Evolutionary conservation across 345 rosid species (phyloP), one percentile per base, ranked within the genome.

Genomic region (Ceriops decandra): DNA sequence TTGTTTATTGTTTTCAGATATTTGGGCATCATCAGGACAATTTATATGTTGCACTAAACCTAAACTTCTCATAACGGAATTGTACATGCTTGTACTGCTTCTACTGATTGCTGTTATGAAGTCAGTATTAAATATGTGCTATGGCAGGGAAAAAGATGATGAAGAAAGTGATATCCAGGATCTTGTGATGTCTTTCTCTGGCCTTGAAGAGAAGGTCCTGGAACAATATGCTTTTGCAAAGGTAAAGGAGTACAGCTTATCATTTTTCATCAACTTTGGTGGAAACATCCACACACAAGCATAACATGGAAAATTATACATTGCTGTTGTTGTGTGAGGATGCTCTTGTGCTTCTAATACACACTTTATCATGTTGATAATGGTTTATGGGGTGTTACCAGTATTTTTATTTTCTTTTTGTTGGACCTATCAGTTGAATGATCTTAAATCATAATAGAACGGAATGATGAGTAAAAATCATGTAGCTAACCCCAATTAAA

Each of bases 151-250:
- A 72, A 85, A 77, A 66, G 91, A 85, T 62, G 97, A 86, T 61
- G 96, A 79, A 57, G 83, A 80, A 54, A 73, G 78, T 67, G 98
- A 91, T 76, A 71, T 89, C 70, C 90, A 91, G 76, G 98, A 89
- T 83, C 68, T 93, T 62, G 84, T 82, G 27, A 82, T 81, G 80
- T 91, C 89, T 75, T 93, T 85, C 77, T 68, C 87, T 52, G 91
- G 91, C 33, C 91, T 91, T 57, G 89, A 89, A 82, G 97, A 91
- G 80, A 89, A 88, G 80, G 86, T 93, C 77, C 96, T 93, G 47
- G 95, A 81, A 61, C 96, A 84, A 69, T 93, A 89, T 81, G 89
- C 98, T 67, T 86, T 86, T 80, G 96, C 98, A 19, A 93, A 93
- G 96, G 98, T 93, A 54, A 54, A 54, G 28, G 5, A 54, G 46